Conservation (phyloP, 805 yeast species). For the Barnettozyma wickerhamii region DNA sequence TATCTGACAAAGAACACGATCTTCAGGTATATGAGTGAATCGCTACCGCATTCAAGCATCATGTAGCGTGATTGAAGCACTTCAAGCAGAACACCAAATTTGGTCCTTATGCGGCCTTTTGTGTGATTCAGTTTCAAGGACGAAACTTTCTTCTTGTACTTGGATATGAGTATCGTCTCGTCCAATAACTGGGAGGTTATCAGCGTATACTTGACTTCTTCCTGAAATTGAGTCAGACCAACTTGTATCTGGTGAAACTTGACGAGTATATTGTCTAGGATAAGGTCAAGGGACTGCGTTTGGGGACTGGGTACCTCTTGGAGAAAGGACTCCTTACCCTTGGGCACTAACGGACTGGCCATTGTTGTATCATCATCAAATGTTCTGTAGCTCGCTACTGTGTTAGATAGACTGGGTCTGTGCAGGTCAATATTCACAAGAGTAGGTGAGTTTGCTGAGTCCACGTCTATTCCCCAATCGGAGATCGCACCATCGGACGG, state of each 20-base stretch:
- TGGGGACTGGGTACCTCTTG: background rate
- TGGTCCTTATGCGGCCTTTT: background rate
- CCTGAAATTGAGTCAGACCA: slow-evolving; percentile 31
- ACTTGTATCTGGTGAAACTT: slow-evolving; percentile 11
- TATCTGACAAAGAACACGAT: background rate
- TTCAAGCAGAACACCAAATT: slow-evolving; percentile 4
- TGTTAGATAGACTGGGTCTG: background rate
- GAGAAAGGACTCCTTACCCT: background rate
- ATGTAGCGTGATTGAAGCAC: background rate
- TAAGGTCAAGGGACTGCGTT: background rate
- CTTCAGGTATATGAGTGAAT: slow-evolving; percentile 1
- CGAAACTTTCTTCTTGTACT: slow-evolving; percentile 18
- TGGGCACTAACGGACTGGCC: slow-evolving; percentile 2
- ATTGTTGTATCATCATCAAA: slow-evolving; percentile 10
- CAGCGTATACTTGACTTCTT: slow-evolving; percentile 46
- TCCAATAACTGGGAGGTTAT: slow-evolving; percentile 46
- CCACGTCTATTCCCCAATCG: slow-evolving; percentile 25
- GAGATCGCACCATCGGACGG: slow-evolving; percentile 16
- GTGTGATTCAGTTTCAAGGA: slow-evolving; percentile 1
- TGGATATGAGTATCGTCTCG: slow-evolving; percentile 30
- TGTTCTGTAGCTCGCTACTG: background rate
- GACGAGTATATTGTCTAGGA: background rate
- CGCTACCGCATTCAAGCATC: background rate
- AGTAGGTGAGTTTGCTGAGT: slow-evolving; percentile 24
- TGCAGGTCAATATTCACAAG: slow-evolving; percentile 16